phyloP scores from a whole-genome alignment of 768 basidiomycete genomes.

The Termitomyces sp. region DNA sequence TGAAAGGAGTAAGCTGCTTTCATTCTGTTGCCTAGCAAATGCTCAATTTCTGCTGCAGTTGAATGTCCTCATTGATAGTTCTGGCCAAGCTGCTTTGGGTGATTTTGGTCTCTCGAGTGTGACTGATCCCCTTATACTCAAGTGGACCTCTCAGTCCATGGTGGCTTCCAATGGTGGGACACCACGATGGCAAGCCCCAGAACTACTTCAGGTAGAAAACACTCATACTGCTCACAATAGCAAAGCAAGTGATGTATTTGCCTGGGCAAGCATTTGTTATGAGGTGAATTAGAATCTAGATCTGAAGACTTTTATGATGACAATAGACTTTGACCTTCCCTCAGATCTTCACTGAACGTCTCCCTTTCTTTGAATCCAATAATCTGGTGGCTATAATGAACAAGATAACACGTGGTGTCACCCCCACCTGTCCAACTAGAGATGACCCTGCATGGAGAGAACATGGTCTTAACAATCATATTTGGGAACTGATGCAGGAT shows the following conservation, averaged over 20 bases:
- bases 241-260: too few species aligned
- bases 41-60: conserved; percentile 10
- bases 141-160: conserved; percentile 15
- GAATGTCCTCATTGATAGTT: conserved; percentile 24
- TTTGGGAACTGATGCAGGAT: not conserved
- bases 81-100: conserved; percentile 6
- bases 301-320: too few species aligned
- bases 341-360: too few species aligned
- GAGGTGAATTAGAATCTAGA: too few species aligned
- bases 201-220: conserved; percentile 15
- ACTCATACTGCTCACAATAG: too few species aligned
- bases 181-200: conserved; percentile 27
- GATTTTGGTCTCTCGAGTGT: too few species aligned
- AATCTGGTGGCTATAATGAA: not conserved
- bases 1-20: conserved; percentile 16
- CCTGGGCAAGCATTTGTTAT: too few species aligned
- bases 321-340: too few species aligned
- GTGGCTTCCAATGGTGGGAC: not conserved
- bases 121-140: not conserved
- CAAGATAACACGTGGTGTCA: not conserved
- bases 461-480: not conserved
- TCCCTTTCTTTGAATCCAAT: not conserved
- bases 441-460: too few species aligned
- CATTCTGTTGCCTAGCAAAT: too few species aligned
- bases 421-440: not conserved